Conservation (phyloP, 306 rosid species). For the Lathyrus tuberosus region DNA sequence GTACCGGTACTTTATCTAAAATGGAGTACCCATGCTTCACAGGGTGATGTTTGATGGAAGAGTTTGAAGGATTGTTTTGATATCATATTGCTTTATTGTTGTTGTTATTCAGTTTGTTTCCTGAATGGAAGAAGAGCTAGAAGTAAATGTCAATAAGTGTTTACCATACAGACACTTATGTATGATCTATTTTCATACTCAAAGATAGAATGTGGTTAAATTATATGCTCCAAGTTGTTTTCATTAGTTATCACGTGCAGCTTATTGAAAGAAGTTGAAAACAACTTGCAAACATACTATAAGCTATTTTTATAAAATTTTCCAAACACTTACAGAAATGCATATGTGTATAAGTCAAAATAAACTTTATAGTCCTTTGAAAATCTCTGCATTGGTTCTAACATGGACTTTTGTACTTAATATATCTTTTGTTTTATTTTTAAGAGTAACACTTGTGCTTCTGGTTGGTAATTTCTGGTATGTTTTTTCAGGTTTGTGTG, state of each 20-base stretch:
- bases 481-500: too few relatives aligned
- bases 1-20: too few relatives aligned
- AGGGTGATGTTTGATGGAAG: too few relatives aligned
- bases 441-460: too few relatives aligned
- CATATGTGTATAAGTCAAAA: background rate
- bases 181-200: background rate
- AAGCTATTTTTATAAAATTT: background rate
- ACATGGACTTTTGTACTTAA: conserved; percentile 45
- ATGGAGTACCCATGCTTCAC: too few relatives aligned
- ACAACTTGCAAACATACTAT: background rate
- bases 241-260: background rate
- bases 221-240: background rate
- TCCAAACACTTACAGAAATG: background rate
- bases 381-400: conserved; percentile 33
- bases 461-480: too few relatives aligned
- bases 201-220: background rate
- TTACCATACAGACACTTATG: background rate
- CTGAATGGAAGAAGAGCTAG: conserved; percentile 1
- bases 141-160: conserved; percentile 1
- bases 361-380: conserved; percentile 1
- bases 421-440: too few relatives aligned
- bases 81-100: too few relatives aligned
- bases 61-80: too few relatives aligned
- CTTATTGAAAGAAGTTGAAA: conserved; percentile 1
- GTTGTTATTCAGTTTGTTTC: too few relatives aligned